Conservation (phyloP, 1,284 basidiomycete genomes). For the Takashimella tepidaria region DNA sequence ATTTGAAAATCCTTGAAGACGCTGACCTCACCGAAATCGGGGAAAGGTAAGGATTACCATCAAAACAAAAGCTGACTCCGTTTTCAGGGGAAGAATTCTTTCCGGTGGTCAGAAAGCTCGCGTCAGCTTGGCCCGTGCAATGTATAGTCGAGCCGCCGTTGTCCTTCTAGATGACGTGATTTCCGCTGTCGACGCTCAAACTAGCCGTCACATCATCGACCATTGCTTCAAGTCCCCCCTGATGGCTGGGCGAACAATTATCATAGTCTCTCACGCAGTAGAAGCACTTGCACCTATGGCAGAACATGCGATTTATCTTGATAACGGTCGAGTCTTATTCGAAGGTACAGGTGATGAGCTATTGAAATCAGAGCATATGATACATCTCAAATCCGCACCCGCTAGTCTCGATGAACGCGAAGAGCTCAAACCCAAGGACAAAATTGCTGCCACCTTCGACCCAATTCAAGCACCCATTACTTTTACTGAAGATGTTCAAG, state of each 20-base stretch:
- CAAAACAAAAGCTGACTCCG: conserved; percentile 1
- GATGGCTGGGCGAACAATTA: conserved; percentile 68
- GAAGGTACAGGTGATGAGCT: conserved; percentile 61
- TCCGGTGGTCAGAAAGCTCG: conserved; percentile 56
- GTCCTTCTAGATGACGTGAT: conserved; percentile 38
- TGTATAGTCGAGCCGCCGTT: conserved; percentile 36
- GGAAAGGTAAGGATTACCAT: conserved; percentile 39
- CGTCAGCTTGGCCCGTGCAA: conserved; percentile 41
- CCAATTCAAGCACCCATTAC: conserved; percentile 47
- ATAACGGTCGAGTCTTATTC: conserved; percentile 72
- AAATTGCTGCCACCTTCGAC: conserved; percentile 51
- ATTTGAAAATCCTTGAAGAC: conserved; percentile 51
- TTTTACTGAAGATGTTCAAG: conserved; percentile 1
- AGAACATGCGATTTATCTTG: conserved; percentile 56
- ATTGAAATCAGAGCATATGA: conserved; percentile 59
- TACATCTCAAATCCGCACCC: conserved; percentile 56
- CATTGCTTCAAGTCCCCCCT: conserved; percentile 75
- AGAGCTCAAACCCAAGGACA: conserved; percentile 30
- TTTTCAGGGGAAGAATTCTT: conserved; percentile 29
- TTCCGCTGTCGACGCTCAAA: conserved; percentile 66
- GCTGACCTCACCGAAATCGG: conserved; percentile 55
- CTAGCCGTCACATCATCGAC: conserved; percentile 72
- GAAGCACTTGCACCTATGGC: conserved; percentile 33
- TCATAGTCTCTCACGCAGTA: conserved; percentile 80
- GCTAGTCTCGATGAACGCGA: conserved; percentile 10